Evolutionary conservation across 2,329 filamentous ascomycete species (phyloP).

Genomic region (Rhytidhysteron rufulum): DNA sequence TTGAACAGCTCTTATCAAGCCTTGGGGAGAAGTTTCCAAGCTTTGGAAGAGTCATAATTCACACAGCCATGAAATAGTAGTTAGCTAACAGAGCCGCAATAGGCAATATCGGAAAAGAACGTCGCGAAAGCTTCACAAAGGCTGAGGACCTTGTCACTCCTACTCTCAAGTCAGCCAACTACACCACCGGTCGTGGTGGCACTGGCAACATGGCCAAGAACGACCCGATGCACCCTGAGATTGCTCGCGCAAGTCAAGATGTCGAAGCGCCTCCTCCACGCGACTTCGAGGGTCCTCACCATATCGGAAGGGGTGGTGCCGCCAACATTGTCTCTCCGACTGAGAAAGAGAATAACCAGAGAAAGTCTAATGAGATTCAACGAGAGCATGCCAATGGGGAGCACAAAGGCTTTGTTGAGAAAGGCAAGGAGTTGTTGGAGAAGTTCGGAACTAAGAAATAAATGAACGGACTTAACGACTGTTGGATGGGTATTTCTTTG

Average conservation of each 20-base stretch:
- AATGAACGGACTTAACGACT: no score
- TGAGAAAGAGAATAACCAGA: slow-evolving; percentile 35
- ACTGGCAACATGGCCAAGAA: slow-evolving; percentile 83
- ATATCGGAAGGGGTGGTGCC: slow-evolving; percentile 71
- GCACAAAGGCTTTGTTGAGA: slow-evolving; percentile 45
- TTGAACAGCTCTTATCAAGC: slow-evolving; percentile 10
- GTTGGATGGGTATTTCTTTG: no score
- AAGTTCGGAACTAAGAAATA: slow-evolving; percentile 39
- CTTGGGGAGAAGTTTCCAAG: background rate
- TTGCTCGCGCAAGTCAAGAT: slow-evolving; percentile 78
- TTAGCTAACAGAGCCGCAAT: background rate
- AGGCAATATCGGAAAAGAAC: slow-evolving; percentile 48
- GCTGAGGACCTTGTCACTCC: slow-evolving; percentile 71
- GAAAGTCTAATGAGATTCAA: slow-evolving; percentile 27
- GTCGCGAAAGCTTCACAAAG: slow-evolving; percentile 27
- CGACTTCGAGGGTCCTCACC: slow-evolving; percentile 56
- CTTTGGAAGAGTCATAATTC: no score
- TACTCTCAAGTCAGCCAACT: slow-evolving; percentile 74
- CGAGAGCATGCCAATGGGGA: slow-evolving; percentile 13
- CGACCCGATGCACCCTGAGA: slow-evolving; percentile 60
- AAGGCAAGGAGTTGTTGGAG: slow-evolving; percentile 51
- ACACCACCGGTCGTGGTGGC: slow-evolving; percentile 87
- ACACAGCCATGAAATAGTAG: no score
- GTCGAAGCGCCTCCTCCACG: slow-evolving; percentile 57
- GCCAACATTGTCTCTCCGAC: slow-evolving; percentile 61